Evolutionary conservation across 2,329 filamentous ascomycete species (phyloP).

Genomic region (Cercospora beticola): DNA sequence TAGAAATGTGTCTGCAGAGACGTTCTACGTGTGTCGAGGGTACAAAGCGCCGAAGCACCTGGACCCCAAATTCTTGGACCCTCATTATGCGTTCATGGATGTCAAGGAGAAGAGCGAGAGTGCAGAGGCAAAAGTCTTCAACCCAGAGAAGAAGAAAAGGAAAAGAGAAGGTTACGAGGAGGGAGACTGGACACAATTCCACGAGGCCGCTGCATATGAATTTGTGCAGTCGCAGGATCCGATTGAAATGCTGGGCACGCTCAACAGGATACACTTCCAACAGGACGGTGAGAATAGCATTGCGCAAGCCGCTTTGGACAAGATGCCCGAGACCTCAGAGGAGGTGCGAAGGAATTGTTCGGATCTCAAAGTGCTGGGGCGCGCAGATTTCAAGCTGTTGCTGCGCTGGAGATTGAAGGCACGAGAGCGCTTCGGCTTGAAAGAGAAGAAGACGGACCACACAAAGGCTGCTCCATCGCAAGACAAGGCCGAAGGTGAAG

Average conservation of each 20-base stretch:
- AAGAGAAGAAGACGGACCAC: constrained; percentile 62
- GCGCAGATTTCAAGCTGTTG: constrained; percentile 90
- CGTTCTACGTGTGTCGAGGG: constrained; percentile 94
- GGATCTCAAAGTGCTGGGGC: constrained; percentile 85
- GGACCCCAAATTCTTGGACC: constrained; percentile 88
- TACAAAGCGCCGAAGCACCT: constrained; percentile 94
- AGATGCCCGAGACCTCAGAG: constrained; percentile 79
- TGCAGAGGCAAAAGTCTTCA: constrained; percentile 97
- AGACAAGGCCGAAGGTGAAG: constrained; percentile 39
- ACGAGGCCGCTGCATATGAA: constrained; percentile 82
- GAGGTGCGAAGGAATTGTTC: constrained; percentile 77
- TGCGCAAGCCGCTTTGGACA: constrained; percentile 79
- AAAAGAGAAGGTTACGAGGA: constrained; percentile 98
- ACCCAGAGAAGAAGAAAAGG: constrained; percentile 94
- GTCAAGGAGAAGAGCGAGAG: constrained; percentile 82
- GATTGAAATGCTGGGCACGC: constrained; percentile 81
- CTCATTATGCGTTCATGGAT: constrained; percentile 87
- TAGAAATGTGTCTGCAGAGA: constrained; percentile 94
- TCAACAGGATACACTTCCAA: constrained; percentile 81
- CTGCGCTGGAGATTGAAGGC: constrained; percentile 87
- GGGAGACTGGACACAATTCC: constrained; percentile 88
- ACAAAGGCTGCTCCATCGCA: constrained; percentile 39
- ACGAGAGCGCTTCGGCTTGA: constrained; percentile 85
- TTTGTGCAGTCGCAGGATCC: constrained; percentile 94
- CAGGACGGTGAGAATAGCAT: constrained; percentile 75